These are phyloP conservation scores for Elongisporangium anandrum DNA, from an alignment of 352 stramenopile genomes.

Conservation along the genomic window DNA sequence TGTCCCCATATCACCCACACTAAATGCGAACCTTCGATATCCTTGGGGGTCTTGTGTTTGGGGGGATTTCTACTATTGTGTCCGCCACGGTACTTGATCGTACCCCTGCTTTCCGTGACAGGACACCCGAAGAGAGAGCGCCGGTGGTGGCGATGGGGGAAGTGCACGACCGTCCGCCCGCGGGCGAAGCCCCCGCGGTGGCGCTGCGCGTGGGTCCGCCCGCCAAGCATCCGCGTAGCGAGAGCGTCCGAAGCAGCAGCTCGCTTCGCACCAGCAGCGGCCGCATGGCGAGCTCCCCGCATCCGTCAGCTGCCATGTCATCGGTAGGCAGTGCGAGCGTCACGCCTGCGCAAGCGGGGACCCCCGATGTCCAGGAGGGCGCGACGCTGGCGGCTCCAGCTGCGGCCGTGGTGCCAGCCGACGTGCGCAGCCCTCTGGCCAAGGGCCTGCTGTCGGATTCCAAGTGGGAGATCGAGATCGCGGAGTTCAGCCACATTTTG, in stretches of 20 bases:
- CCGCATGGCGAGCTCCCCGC: slow-evolving; percentile 3
- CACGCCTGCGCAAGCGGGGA: slow-evolving; percentile 3
- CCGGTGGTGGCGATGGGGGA: background rate
- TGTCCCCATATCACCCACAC: background rate
- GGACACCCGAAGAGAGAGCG: background rate
- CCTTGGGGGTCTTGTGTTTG: background rate
- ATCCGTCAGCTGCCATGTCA: slow-evolving; percentile 2
- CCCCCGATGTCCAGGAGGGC: background rate
- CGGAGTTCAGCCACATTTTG: slow-evolving; percentile 61
- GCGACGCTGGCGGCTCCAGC: background rate
- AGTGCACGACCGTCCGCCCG: background rate
- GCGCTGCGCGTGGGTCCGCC: background rate
- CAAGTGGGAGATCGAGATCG: slow-evolving; percentile 68
- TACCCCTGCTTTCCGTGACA: background rate
- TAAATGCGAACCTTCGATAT: background rate
- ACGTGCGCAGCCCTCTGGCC: slow-evolving; percentile 6
- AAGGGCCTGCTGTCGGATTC: slow-evolving; percentile 54
- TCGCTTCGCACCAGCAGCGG: slow-evolving; percentile 3
- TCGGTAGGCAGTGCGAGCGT: slow-evolving; percentile 6
- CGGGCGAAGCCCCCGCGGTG: background rate
- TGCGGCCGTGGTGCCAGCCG: background rate
- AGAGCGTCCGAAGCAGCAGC: slow-evolving; percentile 1
- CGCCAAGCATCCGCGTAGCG: background rate
- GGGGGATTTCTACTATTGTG: background rate
- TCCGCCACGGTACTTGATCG: background rate